Conservation (phyloP, 495 filamentous ascomycete genomes). For the Sabuloglossum arenarium region DNA sequence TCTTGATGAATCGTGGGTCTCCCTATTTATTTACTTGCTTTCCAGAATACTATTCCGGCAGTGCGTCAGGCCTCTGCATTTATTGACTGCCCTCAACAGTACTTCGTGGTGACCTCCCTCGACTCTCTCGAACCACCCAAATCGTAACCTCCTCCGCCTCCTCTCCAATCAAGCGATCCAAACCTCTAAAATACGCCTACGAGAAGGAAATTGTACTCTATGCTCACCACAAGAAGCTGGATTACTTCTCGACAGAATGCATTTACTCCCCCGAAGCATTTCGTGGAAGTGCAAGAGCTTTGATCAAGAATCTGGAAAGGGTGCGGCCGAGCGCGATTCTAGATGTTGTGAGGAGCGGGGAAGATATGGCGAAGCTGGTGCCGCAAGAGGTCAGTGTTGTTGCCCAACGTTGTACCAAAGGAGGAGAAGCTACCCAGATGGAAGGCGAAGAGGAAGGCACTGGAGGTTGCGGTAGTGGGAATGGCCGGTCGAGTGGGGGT, state of each 20-base stretch:
- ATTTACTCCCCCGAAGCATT: slow-evolving; percentile 99
- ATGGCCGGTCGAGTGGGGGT: slow-evolving; percentile 45
- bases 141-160: slow-evolving; percentile 63
- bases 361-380: slow-evolving; percentile 84
- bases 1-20: slow-evolving; percentile 60
- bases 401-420: slow-evolving; percentile 14
- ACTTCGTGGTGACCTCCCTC: slow-evolving; percentile 70
- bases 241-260: slow-evolving; percentile 97
- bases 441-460: slow-evolving; percentile 36
- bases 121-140: slow-evolving; percentile 73
- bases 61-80: neutral
- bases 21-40: neutral
- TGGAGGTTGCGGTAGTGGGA: slow-evolving; percentile 57
- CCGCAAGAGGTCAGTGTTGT: slow-evolving; percentile 30
- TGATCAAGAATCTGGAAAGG: slow-evolving; percentile 90
- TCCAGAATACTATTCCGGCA: neutral
- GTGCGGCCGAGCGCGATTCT: slow-evolving; percentile 84
- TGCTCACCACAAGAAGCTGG: slow-evolving; percentile 83
- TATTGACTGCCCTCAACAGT: slow-evolving; percentile 16
- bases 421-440: slow-evolving; percentile 10
- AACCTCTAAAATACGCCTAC: slow-evolving; percentile 94
- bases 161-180: slow-evolving; percentile 72
- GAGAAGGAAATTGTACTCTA: slow-evolving; percentile 98
- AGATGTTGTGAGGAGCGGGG: slow-evolving; percentile 83
- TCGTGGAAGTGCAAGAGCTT: slow-evolving; percentile 65